A percentile compares a stretch with the other conserved stretches of the same genome.
These are phyloP conservation scores for Simmondsia chinensis DNA, from an alignment of 148 eudicot genomes.

Conservation along the genomic window DNA sequence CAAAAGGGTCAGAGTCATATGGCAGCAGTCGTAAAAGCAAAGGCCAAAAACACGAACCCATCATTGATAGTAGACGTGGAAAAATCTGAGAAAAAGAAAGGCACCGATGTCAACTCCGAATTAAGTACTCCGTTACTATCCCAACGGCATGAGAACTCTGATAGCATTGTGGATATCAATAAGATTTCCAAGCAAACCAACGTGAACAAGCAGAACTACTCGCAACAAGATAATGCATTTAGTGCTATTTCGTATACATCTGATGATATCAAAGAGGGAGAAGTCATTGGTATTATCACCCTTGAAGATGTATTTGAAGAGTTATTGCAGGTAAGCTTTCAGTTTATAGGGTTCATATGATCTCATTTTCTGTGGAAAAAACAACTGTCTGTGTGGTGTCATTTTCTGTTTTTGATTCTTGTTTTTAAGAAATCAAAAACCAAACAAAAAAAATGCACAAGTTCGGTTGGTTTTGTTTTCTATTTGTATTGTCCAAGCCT, in stretches of 20 bases:
- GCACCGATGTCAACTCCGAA: conserved; percentile 4
- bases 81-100: conserved; percentile 18
- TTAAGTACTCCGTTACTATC: too few species aligned
- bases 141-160: too few species aligned
- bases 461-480: too few species aligned
- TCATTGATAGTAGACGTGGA: conserved; percentile 24
- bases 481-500: too few species aligned
- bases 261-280: conserved; percentile 28
- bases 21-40: conserved; percentile 43
- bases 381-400: not conserved
- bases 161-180: too few species aligned
- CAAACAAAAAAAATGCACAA: too few species aligned
- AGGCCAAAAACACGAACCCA: conserved; percentile 4
- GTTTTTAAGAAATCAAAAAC: too few species aligned
- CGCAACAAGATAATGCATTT: conserved; percentile 27
- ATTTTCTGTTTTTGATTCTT: not conserved
- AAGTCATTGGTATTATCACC: conserved; percentile 51
- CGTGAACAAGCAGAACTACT: conserved; percentile 32
- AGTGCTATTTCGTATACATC: conserved; percentile 25
- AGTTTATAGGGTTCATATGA: too few species aligned
- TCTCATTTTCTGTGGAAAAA: too few species aligned
- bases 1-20: conserved; percentile 67
- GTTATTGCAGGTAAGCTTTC: conserved; percentile 21
- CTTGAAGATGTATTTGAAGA: conserved; percentile 58
- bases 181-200: conserved; percentile 9